Evolutionary conservation across 306 rosid genomes (phyloP).

Genomic region (Myrica gale): DNA sequence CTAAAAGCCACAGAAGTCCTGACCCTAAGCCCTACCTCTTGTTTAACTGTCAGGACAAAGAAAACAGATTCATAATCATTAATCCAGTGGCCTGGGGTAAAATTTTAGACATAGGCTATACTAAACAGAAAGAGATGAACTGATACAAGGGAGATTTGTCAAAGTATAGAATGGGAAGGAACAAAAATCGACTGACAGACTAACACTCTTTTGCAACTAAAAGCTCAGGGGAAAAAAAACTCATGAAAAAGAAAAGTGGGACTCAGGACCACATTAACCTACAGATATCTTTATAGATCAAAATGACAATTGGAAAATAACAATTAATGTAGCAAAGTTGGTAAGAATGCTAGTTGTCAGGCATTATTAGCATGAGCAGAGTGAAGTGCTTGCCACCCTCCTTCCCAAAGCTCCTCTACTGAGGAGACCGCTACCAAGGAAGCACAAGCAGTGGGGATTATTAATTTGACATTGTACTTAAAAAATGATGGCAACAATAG

Average conservation of each 20-base stretch:
- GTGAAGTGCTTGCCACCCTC: neutral
- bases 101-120: neutral
- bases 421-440: constrained; percentile 10
- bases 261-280: neutral
- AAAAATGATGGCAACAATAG: constrained; percentile 20
- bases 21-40: neutral
- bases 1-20: neutral
- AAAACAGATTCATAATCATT: neutral
- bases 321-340: neutral
- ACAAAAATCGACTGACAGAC: neutral
- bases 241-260: neutral
- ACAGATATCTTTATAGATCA: neutral
- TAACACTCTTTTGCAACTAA: neutral
- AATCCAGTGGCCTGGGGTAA: neutral
- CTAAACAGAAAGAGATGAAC: neutral
- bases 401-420: constrained; percentile 17
- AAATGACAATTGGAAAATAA: neutral
- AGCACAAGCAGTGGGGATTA: constrained; percentile 8
- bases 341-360: neutral
- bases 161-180: neutral
- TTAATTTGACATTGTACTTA: constrained; percentile 9
- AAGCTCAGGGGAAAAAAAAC: neutral
- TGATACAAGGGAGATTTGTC: neutral
- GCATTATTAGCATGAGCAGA: neutral
- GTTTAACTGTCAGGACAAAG: neutral